phyloP scores from a whole-genome alignment of 352 stramenopile species.

The Phytophthora cactorum region DNA sequence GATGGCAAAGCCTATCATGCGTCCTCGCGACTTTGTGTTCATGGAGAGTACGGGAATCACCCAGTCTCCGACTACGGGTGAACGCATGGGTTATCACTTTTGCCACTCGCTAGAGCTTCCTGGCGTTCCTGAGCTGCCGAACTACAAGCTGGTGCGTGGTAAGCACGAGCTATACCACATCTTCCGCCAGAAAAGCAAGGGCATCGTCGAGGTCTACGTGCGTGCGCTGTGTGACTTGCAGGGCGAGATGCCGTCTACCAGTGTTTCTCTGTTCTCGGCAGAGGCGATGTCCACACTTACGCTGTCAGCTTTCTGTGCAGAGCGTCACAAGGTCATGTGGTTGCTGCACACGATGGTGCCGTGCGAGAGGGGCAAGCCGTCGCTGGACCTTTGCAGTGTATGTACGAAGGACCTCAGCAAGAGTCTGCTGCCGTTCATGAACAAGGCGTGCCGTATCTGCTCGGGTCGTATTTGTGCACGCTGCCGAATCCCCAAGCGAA shows the following conservation, averaged over 20 bases:
- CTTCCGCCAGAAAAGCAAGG: slow-evolving; percentile 47
- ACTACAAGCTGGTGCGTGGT: slow-evolving; percentile 50
- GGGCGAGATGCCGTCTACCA: slow-evolving; percentile 37
- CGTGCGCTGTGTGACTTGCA: slow-evolving; percentile 37
- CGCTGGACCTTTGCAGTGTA: slow-evolving; percentile 36
- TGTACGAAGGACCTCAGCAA: slow-evolving; percentile 49
- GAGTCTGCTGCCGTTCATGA: slow-evolving; percentile 43
- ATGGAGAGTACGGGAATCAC: slow-evolving; percentile 55
- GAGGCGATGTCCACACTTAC: slow-evolving; percentile 38
- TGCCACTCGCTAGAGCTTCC: slow-evolving; percentile 50
- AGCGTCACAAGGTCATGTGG: slow-evolving; percentile 58
- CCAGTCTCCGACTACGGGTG: slow-evolving; percentile 31
- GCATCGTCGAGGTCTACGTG: slow-evolving; percentile 51
- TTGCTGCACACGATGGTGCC: slow-evolving; percentile 32
- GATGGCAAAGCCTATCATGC: slow-evolving; percentile 34
- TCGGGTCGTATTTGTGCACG: slow-evolving; percentile 36
- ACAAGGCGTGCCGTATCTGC: slow-evolving; percentile 48
- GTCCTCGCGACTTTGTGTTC: slow-evolving; percentile 49
- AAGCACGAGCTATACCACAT: slow-evolving; percentile 47
- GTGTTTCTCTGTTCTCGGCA: slow-evolving; percentile 33
- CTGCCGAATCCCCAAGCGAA: slow-evolving; percentile 40
- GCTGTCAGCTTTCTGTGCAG: slow-evolving; percentile 31
- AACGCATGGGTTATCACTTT: slow-evolving; percentile 61
- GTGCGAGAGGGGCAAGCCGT: slow-evolving; percentile 33
- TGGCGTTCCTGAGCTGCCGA: slow-evolving; percentile 30